Evolutionary conservation across 768 basidiomycete species (phyloP), one percentile per base, ranked within the genome.

Genomic region (Lentinula raphanica): DNA sequence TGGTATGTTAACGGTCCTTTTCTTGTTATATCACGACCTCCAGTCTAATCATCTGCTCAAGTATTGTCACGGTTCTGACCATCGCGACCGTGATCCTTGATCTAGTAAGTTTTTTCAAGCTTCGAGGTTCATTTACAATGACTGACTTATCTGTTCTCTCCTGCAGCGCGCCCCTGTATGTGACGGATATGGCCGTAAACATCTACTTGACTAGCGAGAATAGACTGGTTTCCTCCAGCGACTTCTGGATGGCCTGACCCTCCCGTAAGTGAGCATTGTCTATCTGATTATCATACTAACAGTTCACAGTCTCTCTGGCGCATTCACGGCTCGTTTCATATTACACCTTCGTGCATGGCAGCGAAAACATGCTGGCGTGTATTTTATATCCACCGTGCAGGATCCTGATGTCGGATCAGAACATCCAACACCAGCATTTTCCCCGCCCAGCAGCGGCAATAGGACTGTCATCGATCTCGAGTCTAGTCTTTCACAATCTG

Each of bases 211-310:
- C 28, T 12, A 35, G 21, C 23, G 25, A 50, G n/a, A 27, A 40
- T 31, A 70, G 67, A 63, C 66, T 15, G 67, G 68, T n/a, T 68
- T 71, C 55, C 58, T 69, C 15, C 69, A 71, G 59, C 64, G 67
- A 35, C 63, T 69, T n/a, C 62, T 66, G 3, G 66, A 67, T 49
- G 68, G 65, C 3, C 63, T 67, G 27, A 68, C 67, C 1, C 51
- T 68, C 5, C 68, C 67, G 68, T 69, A 49, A 54, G 66, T 49
- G n/a, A 42, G n/a, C n/a, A n/a, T 31, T 25, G 42, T 15, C 5
- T 25, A 17, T 0, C 21, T 32, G 13, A 13, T 19, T n/a, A 3
- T 42, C 2, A 11, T 32, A 42, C 17, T 42, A n/a, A 42, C 19
- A 17, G 19, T 42, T n/a, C 27, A 3, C 32, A 58, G 56, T 49